Evolutionary conservation across 768 basidiomycete species (phyloP).

Genomic region (Leccinum barrowsii): DNA sequence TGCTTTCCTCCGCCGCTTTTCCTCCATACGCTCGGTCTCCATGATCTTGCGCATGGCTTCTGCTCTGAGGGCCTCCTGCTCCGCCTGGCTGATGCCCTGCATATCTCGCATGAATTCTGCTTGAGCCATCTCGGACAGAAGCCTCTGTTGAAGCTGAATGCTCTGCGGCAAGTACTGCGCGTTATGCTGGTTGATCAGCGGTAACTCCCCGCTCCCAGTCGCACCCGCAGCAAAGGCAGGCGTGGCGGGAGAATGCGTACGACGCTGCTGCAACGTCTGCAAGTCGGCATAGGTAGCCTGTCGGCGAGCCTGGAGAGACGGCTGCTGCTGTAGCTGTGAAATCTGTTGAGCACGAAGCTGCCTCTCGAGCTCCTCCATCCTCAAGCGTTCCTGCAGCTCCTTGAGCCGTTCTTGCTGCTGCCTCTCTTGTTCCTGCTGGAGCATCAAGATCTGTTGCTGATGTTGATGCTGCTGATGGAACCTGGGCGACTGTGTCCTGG

Average conservation of each 20-base stretch:
- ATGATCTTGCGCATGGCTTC: slow-evolving; percentile 89
- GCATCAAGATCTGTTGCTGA: slow-evolving; percentile 62
- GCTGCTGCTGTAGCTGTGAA: slow-evolving; percentile 44
- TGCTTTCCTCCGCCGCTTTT: slow-evolving; percentile 74
- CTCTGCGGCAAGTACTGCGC: slow-evolving; percentile 56
- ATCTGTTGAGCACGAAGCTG: slow-evolving; percentile 54
- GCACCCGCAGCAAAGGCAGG: slow-evolving; percentile 30
- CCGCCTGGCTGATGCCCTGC: slow-evolving; percentile 54
- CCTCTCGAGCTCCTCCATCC: slow-evolving; percentile 63
- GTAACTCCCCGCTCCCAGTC: slow-evolving; percentile 27
- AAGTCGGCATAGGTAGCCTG: slow-evolving; percentile 46
- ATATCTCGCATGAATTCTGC: slow-evolving; percentile 63
- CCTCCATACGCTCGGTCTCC: slow-evolving; percentile 86
- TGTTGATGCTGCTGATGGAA: slow-evolving; percentile 76
- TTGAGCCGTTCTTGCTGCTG: slow-evolving; percentile 53
- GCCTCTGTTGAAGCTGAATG: slow-evolving; percentile 69
- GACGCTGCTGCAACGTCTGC: slow-evolving; percentile 47
- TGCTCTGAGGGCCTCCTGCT: slow-evolving; percentile 66
- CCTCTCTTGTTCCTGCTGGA: slow-evolving; percentile 66
- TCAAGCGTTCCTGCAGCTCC: slow-evolving; percentile 62
- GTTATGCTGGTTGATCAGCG: slow-evolving; percentile 47
- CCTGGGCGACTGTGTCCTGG: slow-evolving; percentile 73
- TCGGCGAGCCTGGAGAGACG: slow-evolving; percentile 36
- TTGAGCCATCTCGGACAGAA: slow-evolving; percentile 74
- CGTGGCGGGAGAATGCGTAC: slow-evolving; percentile 46